phyloP scores from a whole-genome alignment of 2,329 filamentous ascomycete genomes.

The Pseudonectria buxi region DNA sequence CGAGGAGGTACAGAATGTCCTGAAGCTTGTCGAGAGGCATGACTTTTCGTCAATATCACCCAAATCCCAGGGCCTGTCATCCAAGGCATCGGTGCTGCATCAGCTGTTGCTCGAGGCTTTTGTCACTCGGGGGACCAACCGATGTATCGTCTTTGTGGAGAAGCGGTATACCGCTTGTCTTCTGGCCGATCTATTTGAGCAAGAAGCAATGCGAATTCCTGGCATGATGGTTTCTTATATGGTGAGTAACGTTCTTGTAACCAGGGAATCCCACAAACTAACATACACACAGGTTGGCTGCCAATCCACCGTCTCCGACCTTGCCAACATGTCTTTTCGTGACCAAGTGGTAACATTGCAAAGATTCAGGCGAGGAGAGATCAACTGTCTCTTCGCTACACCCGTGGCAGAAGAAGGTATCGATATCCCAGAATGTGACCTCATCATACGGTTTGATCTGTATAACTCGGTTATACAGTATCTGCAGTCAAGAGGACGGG shows the following conservation, averaged over 20 bases:
- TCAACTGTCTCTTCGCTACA: constrained; percentile 61
- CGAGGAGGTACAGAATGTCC: constrained; percentile 51
- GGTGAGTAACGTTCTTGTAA: constrained; percentile 33
- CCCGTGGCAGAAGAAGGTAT: constrained; percentile 63
- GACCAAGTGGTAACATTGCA: constrained; percentile 69
- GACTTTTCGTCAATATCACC: constrained; percentile 32
- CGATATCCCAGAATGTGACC: constrained; percentile 61
- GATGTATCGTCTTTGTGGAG: constrained; percentile 83
- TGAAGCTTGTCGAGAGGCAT: constrained; percentile 47
- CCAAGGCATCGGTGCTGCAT: constrained; percentile 63
- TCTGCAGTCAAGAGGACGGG: constrained; percentile 84
- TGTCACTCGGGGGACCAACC: constrained; percentile 40
- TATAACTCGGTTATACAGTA: constrained; percentile 91
- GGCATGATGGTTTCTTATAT: constrained; percentile 57
- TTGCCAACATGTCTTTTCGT: constrained; percentile 60
- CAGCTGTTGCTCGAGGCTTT: constrained; percentile 59
- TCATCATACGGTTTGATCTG: constrained; percentile 72
- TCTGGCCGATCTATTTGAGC: constrained; percentile 60
- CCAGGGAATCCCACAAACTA: background rate
- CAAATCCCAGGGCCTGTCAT: constrained; percentile 47
- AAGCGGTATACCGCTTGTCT: constrained; percentile 70
- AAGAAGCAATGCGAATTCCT: constrained; percentile 45
- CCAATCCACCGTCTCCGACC: constrained; percentile 32
- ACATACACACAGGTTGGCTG: constrained; percentile 23
- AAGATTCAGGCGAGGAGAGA: constrained; percentile 51